These are phyloP conservation scores for Cucurbita ficifolia DNA, from an alignment of 306 rosid species.

Conservation along the genomic window DNA sequence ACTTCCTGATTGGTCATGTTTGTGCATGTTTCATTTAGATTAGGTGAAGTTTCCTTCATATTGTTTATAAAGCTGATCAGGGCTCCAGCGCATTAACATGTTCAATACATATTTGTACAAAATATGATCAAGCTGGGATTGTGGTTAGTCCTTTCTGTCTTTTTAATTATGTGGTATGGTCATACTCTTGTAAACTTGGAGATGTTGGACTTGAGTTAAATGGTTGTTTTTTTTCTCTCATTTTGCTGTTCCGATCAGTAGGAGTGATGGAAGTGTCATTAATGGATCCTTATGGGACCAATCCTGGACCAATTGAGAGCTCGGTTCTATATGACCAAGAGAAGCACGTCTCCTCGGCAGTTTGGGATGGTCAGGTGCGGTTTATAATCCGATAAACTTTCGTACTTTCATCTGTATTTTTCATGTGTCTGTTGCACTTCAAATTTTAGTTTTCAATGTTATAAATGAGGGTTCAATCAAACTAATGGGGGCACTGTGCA, in stretches of 20 bases:
- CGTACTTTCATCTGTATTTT: not conserved
- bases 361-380: constrained; percentile 98
- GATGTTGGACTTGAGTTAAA: not conserved
- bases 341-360: constrained; percentile 91
- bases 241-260: not conserved
- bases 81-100: not conserved
- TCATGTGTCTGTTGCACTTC: not conserved
- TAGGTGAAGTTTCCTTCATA: not conserved
- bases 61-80: not conserved
- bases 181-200: not conserved
- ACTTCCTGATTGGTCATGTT: not conserved
- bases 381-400: constrained; percentile 10
- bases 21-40: not conserved
- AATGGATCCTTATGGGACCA: constrained; percentile 61
- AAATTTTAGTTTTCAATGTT: not conserved
- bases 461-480: not conserved
- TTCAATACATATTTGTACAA: not conserved
- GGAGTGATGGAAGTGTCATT: constrained; percentile 48
- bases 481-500: constrained; percentile 12
- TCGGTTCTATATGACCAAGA: constrained; percentile 91
- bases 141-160: not conserved
- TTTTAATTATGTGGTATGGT: not conserved
- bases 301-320: constrained; percentile 91
- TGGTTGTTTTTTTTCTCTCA: not conserved
- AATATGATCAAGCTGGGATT: not conserved